Evolutionary conservation across 768 basidiomycete species (phyloP).

Genomic region (Tulasnella sp.): DNA sequence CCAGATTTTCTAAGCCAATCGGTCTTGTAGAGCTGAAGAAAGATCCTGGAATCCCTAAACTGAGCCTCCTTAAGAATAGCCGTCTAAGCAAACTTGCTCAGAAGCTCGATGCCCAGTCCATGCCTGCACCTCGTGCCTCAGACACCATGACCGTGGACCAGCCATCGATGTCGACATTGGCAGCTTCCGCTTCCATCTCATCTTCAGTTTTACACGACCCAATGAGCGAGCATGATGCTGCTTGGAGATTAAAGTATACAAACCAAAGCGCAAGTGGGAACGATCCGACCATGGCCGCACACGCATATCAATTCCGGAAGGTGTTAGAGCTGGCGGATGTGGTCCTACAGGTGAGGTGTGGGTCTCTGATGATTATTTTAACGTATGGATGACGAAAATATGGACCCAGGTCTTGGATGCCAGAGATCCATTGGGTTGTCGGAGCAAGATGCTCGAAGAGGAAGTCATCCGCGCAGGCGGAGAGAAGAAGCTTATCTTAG

Average conservation of each 20-base stretch:
- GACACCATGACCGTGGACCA: slow-evolving; percentile 18
- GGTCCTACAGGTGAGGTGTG: slow-evolving; percentile 43
- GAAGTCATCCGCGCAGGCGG: slow-evolving; percentile 74
- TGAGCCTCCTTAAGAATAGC: slow-evolving; percentile 48
- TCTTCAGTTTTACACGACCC: neutral
- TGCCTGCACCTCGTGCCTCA: slow-evolving; percentile 38
- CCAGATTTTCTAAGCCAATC: neutral
- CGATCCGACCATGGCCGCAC: slow-evolving; percentile 30
- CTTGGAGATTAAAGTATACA: neutral
- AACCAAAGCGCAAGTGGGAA: slow-evolving; percentile 12
- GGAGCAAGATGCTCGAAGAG: slow-evolving; percentile 87
- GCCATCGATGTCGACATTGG: slow-evolving; percentile 8
- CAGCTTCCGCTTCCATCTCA: neutral
- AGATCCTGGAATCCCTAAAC: slow-evolving; percentile 78
- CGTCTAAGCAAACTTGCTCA: slow-evolving; percentile 24
- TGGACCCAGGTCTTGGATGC: slow-evolving; percentile 60
- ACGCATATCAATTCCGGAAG: slow-evolving; percentile 31
- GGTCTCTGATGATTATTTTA: neutral
- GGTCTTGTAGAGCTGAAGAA: slow-evolving; percentile 58
- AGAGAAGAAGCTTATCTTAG: slow-evolving; percentile 86
- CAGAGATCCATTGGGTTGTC: slow-evolving; percentile 86
- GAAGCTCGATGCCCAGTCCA: slow-evolving; percentile 33
- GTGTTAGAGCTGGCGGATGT: slow-evolving; percentile 93
- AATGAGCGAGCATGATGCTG: neutral
- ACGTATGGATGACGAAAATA: neutral